Evolutionary conservation across 345 rosid genomes (phyloP).

Genomic region (Eucalyptus curtisii): DNA sequence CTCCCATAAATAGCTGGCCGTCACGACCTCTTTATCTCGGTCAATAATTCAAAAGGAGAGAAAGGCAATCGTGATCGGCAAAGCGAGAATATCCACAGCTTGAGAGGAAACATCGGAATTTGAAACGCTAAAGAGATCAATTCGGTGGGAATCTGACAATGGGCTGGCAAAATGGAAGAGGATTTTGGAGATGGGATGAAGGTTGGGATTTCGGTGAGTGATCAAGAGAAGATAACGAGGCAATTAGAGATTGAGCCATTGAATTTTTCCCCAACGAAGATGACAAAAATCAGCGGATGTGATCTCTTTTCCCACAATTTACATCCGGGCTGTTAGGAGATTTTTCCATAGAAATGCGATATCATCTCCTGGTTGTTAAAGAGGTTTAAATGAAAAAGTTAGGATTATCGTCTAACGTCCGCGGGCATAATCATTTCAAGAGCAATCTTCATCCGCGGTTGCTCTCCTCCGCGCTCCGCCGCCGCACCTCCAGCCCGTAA

Average conservation of each 20-base stretch:
- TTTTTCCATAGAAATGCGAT: not conserved
- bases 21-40: not conserved
- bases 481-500: not conserved
- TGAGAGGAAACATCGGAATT: rapidly evolving
- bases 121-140: not conserved
- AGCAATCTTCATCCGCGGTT: not conserved
- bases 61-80: not conserved
- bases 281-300: not conserved
- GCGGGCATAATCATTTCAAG: rapidly evolving
- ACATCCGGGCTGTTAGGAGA: rapidly evolving
- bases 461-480: not conserved
- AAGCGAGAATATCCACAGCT: rapidly evolving
- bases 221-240: not conserved
- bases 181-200: not conserved
- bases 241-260: not conserved
- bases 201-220: rapidly evolving
- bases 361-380: not conserved
- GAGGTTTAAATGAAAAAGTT: not conserved
- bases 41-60: not conserved
- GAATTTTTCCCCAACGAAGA: not conserved
- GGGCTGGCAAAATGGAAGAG: not conserved
- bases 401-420: rapidly evolving
- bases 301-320: not conserved
- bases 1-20: not conserved
- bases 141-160: not conserved